These are phyloP conservation scores for Panus rudis DNA, from an alignment of 768 basidiomycete genomes.

Conservation along the genomic window DNA sequence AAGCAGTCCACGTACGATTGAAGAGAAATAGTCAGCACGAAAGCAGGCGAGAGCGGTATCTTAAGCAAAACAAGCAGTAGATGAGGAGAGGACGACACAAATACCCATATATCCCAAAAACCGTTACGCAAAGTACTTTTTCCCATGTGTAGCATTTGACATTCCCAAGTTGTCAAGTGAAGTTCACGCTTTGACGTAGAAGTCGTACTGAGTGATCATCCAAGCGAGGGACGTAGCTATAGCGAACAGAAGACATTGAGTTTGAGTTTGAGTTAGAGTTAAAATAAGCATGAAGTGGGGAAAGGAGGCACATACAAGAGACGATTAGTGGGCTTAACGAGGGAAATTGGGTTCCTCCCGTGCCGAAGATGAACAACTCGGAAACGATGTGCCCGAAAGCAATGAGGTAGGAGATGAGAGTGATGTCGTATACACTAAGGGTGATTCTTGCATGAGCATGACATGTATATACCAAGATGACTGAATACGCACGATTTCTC, in stretches of 20 bases:
- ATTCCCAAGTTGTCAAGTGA: background rate
- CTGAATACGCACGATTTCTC: conserved; percentile 58
- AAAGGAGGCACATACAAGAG: conserved; percentile 55
- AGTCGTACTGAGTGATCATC: conserved; percentile 82
- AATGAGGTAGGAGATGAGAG: conserved; percentile 81
- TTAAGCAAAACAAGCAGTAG: no score
- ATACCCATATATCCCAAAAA: background rate
- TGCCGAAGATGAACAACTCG: conserved; percentile 78
- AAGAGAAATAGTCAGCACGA: no score
- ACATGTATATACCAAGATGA: background rate
- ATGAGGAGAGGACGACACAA: background rate
- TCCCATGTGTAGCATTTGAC: background rate
- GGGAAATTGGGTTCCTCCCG: conserved; percentile 53
- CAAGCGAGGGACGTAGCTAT: conserved; percentile 66
- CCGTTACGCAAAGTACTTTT: background rate
- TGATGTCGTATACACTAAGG: conserved; percentile 83
- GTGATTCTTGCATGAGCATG: background rate
- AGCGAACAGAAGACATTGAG: background rate
- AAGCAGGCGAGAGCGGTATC: no score
- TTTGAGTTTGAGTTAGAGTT: conserved; percentile 2
- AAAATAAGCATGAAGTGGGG: background rate
- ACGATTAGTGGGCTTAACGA: conserved; percentile 75
- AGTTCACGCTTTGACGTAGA: conserved; percentile 50
- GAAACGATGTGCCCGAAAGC: conserved; percentile 87
- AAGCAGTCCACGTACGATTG: no score